phyloP scores from a whole-genome alignment of 106 monocot genomes.

The Dendrobium huoshanense region DNA sequence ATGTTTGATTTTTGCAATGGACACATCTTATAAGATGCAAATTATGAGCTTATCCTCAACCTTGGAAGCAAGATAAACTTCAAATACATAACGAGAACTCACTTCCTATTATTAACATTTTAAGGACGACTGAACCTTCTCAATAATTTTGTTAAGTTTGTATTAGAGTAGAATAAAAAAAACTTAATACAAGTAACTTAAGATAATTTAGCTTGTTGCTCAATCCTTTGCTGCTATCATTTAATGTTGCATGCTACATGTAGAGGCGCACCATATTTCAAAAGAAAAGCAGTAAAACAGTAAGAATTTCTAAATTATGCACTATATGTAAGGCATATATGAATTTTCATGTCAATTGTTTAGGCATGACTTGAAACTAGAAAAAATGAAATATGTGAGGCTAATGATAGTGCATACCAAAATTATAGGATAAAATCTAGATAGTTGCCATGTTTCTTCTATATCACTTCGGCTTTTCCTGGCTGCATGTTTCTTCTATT shows the following conservation, averaged over 20 bases:
- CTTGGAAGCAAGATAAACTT: not conserved
- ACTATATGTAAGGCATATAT: not conserved
- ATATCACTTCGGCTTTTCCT: conserved; percentile 69
- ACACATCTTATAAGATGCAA: no score
- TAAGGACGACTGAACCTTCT: not conserved
- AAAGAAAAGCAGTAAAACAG: not conserved
- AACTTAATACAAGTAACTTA: not conserved
- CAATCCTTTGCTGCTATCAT: not conserved
- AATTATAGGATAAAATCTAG: conserved; percentile 89
- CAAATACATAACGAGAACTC: not conserved
- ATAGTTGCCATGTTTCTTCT: conserved; percentile 70
- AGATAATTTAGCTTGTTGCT: not conserved
- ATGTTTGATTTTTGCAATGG: not conserved
- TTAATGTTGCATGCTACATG: not conserved
- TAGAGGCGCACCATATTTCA: not conserved
- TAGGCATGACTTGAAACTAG: not conserved
- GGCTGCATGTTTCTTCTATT: conserved; percentile 74
- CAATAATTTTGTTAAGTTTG: not conserved
- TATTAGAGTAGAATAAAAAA: not conserved
- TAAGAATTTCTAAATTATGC: not conserved
- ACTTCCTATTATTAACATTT: not conserved
- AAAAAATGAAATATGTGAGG: not conserved
- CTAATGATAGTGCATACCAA: conserved; percentile 34
- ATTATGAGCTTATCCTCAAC: no score
- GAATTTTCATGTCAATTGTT: conserved; percentile 2